These are phyloP conservation scores for Avena atlantica DNA, from an alignment of 176 grass and related monocot genomes.

Conservation along the genomic window DNA sequence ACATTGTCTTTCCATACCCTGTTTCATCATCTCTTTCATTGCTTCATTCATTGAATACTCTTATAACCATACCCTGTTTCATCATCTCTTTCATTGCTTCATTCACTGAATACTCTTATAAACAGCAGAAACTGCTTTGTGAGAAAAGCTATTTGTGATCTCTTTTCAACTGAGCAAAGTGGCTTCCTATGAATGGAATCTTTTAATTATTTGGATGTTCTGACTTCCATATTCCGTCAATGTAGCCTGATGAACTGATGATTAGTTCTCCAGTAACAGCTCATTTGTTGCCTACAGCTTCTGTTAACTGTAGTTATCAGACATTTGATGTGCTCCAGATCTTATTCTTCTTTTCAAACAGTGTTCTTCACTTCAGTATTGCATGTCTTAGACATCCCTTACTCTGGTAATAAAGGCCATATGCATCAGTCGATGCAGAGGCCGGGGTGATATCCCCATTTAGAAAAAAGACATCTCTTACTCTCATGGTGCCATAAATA, in stretches of 20 bases:
- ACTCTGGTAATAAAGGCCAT: too few relatives aligned
- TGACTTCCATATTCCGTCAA: too few relatives aligned
- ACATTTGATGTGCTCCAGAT: constrained; percentile 9
- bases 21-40: neutral
- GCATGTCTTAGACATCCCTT: neutral
- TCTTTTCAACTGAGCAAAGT: neutral
- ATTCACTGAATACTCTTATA: neutral
- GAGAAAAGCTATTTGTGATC: neutral
- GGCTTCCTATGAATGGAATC: neutral
- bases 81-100: neutral
- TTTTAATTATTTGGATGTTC: neutral
- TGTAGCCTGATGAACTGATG: neutral
- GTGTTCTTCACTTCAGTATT: neutral
- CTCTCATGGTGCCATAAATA: neutral
- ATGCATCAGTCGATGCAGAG: too few relatives aligned
- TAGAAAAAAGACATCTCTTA: neutral
- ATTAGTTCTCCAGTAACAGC: neutral
- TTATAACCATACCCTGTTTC: neutral
- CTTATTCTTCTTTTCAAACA: neutral
- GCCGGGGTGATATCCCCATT: too few relatives aligned
- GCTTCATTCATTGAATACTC: neutral
- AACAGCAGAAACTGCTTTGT: neutral
- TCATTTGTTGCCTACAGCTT: neutral
- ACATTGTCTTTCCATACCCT: neutral
- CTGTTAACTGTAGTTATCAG: neutral